These are phyloP conservation scores for Leccinum imitatum DNA, from an alignment of 768 basidiomycete genomes.

Conservation along the genomic window DNA sequence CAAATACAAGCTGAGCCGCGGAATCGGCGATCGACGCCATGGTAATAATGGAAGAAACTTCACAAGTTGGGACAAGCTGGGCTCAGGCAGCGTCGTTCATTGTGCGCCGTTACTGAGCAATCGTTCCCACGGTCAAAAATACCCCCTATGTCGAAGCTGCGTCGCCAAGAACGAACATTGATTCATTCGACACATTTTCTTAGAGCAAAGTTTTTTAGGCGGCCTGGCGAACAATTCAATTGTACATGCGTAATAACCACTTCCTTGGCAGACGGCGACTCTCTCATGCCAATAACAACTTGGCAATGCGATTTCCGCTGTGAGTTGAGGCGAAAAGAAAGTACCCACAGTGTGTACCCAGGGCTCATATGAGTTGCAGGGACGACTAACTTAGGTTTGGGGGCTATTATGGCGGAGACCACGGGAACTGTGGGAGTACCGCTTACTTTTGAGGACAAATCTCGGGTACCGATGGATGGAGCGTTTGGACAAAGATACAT, in stretches of 20 bases:
- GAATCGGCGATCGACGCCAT: slow-evolving; percentile 52
- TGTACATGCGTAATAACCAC: background rate
- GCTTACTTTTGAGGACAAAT: background rate
- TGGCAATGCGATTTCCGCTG: background rate
- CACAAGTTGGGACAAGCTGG: background rate
- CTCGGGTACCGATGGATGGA: background rate
- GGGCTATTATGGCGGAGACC: background rate
- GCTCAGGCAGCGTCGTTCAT: background rate
- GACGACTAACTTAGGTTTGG: slow-evolving; percentile 2
- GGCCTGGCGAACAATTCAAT: background rate
- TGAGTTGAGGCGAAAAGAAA: background rate
- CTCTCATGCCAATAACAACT: background rate
- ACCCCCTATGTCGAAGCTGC: slow-evolving; percentile 5
- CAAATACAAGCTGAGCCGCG: slow-evolving; percentile 61
- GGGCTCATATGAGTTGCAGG: background rate
- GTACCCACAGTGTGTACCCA: background rate
- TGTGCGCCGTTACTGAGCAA: background rate
- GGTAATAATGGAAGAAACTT: background rate
- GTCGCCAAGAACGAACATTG: background rate
- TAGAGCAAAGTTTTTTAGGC: background rate
- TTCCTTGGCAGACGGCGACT: background rate
- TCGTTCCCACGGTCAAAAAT: slow-evolving; percentile 15
- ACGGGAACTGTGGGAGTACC: background rate
- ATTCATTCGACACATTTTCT: background rate
- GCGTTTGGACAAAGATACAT: background rate